phyloP scores from a whole-genome alignment of 2,329 filamentous ascomycete species.

The Aspergillus jensenii region DNA sequence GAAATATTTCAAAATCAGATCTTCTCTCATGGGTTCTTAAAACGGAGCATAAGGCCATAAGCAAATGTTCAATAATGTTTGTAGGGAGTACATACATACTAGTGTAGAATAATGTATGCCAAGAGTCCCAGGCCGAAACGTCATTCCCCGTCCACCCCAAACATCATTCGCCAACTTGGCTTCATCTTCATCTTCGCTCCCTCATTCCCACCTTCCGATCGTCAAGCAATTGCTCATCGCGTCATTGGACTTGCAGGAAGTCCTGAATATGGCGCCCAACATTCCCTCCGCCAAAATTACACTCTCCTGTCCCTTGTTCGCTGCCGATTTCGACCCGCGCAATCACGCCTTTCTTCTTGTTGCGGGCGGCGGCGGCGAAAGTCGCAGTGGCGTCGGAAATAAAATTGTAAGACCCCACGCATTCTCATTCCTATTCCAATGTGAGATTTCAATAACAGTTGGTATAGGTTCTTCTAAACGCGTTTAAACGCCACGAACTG shows the following conservation, averaged over 20 bases:
- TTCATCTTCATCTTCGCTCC: conserved; percentile 15
- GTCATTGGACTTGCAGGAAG: conserved; percentile 1
- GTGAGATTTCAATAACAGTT: neutral
- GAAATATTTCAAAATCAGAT: neutral
- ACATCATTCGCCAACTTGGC: conserved; percentile 12
- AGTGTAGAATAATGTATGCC: conserved; percentile 15
- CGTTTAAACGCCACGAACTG: conserved; percentile 63
- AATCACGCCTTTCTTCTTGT: conserved; percentile 75
- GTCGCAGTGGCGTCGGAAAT: conserved; percentile 78
- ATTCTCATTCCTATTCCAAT: neutral
- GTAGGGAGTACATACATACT: too few relatives aligned
- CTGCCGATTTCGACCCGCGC: conserved; percentile 82
- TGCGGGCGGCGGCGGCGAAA: conserved; percentile 82
- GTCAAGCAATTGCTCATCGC: conserved; percentile 6
- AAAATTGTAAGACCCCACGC: conserved; percentile 65
- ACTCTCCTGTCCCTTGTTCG: conserved; percentile 80
- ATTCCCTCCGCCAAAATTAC: conserved; percentile 58
- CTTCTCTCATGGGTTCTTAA: neutral
- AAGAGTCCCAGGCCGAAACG: conserved; percentile 29
- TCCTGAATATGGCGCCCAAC: conserved; percentile 38
- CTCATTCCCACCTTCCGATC: conserved; percentile 1
- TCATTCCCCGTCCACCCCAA: conserved; percentile 9
- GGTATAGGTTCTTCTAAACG: conserved; percentile 67
- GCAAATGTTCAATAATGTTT: too few relatives aligned
- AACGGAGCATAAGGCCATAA: neutral